Conservation (phyloP, 2,329 filamentous ascomycete species). For the Colletotrichum endophyticum region DNA sequence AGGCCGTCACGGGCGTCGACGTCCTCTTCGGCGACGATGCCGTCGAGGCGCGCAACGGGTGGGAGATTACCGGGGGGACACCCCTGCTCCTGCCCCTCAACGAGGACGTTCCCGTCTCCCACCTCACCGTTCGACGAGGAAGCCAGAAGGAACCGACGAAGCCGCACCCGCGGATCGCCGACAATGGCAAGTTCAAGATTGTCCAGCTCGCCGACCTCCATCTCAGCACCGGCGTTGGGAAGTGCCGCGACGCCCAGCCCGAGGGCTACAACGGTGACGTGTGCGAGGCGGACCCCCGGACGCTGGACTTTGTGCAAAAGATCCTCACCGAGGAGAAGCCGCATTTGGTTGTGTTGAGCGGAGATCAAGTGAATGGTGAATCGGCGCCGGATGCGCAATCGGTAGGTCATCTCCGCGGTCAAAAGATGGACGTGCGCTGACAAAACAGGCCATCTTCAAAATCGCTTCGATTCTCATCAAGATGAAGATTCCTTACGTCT, state of each 20-base stretch:
- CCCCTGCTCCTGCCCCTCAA: constrained; percentile 73
- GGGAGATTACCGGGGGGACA: constrained; percentile 76
- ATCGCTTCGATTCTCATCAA: constrained; percentile 83
- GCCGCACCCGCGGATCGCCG: constrained; percentile 77
- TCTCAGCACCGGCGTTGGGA: constrained; percentile 85
- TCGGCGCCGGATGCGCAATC: constrained; percentile 90
- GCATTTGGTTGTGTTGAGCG: constrained; percentile 88
- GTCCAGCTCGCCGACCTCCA: constrained; percentile 96
- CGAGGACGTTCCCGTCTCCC: constrained; percentile 68
- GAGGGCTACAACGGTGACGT: constrained; percentile 72
- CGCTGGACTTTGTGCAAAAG: constrained; percentile 83
- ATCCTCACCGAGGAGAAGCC: constrained; percentile 93
- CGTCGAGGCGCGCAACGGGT: constrained; percentile 85
- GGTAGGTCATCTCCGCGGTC: constrained; percentile 47
- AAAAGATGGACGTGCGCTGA: neutral
- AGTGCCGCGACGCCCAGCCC: constrained; percentile 86
- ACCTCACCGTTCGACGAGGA: constrained; percentile 81
- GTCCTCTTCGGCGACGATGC: constrained; percentile 90
- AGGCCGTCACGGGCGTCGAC: constrained; percentile 81
- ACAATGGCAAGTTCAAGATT: constrained; percentile 96
- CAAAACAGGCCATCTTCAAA: constrained; percentile 82
- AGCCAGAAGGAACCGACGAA: constrained; percentile 67
- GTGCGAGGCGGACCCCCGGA: constrained; percentile 91
- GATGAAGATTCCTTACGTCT: constrained; percentile 88
- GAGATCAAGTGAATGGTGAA: constrained; percentile 95